Evolutionary conservation across 768 basidiomycete genomes (phyloP).

Genomic region (Termitomyces sp.): DNA sequence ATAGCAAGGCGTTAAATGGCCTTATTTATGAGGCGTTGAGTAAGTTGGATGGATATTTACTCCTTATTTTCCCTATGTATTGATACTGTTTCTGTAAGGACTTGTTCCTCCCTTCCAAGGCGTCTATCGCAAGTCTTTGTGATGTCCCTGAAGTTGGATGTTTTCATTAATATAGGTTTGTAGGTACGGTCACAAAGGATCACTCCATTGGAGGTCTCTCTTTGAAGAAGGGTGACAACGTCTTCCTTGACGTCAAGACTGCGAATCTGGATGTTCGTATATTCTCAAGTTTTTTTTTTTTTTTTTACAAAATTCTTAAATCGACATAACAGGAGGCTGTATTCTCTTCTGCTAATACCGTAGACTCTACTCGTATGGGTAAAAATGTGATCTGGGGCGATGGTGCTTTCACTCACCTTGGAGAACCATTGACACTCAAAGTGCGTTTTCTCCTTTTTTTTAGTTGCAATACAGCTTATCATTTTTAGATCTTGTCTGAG

Average conservation of each 20-base stretch:
- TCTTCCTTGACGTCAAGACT: constrained; percentile 58
- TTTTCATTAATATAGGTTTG: background rate
- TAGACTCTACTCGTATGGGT: constrained; percentile 40
- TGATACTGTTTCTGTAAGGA: constrained; percentile 32
- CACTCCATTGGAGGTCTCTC: constrained; percentile 34
- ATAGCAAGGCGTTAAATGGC: constrained; percentile 39
- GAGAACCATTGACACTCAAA: constrained; percentile 52
- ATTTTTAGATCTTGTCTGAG: constrained; percentile 51
- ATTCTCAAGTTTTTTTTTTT: background rate
- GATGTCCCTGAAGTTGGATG: background rate
- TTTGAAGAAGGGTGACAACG: constrained; percentile 41
- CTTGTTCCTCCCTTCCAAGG: constrained; percentile 71
- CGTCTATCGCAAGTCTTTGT: constrained; percentile 45
- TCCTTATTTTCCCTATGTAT: background rate
- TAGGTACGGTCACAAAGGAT: constrained; percentile 44
- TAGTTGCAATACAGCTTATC: constrained; percentile 17
- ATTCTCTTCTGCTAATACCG: constrained; percentile 41
- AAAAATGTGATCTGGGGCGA: constrained; percentile 44
- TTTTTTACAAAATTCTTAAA: background rate
- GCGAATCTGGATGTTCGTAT: constrained; percentile 54
- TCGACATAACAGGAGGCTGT: constrained; percentile 34
- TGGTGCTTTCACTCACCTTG: constrained; percentile 35
- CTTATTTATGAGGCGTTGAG: constrained; percentile 67
- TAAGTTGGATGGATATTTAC: constrained; percentile 31
- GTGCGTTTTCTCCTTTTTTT: constrained; percentile 19